phyloP scores from a whole-genome alignment of 139 green algal genomes.

The Chlorella sp. region DNA sequence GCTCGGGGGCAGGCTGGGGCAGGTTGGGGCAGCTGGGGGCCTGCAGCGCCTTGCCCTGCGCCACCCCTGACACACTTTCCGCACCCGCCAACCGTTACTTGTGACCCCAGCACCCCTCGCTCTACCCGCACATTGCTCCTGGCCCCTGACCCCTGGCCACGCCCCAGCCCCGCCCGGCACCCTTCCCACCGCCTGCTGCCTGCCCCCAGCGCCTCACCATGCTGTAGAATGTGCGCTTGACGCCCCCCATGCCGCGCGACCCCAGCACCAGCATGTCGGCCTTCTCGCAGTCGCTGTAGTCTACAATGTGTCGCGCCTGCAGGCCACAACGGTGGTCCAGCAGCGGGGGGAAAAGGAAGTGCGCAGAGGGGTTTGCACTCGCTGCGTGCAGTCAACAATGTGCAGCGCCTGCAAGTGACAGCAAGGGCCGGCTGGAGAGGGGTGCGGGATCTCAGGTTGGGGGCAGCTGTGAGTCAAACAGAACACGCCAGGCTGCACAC shows the following conservation, averaged over 20 bases:
- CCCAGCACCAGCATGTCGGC: slow-evolving; percentile 65
- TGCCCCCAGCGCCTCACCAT: not conserved
- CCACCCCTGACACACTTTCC: not conserved
- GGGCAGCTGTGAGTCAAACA: too few species aligned
- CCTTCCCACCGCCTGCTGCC: not conserved
- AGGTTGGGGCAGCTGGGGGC: not conserved
- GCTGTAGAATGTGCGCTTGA: slow-evolving; percentile 7
- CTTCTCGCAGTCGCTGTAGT: slow-evolving; percentile 40
- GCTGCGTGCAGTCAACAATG: too few species aligned
- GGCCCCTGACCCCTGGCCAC: not conserved
- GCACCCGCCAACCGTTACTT: not conserved
- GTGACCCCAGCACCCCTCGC: not conserved
- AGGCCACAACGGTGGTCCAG: too few species aligned
- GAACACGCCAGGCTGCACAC: too few species aligned
- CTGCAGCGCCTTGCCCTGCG: too few species aligned
- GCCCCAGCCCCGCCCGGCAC: too few species aligned
- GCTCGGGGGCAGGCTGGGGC: not conserved
- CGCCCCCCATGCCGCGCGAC: slow-evolving; percentile 52
- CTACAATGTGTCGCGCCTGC: slow-evolving; percentile 42
- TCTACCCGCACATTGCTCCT: not conserved
- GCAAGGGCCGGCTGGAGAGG: too few species aligned
- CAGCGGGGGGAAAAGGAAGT: too few species aligned
- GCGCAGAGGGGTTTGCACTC: too few species aligned
- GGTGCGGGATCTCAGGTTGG: too few species aligned
- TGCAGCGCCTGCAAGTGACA: too few species aligned